Conservation (phyloP, 2,329 filamentous ascomycete species). For the Colletotrichum karsti region DNA sequence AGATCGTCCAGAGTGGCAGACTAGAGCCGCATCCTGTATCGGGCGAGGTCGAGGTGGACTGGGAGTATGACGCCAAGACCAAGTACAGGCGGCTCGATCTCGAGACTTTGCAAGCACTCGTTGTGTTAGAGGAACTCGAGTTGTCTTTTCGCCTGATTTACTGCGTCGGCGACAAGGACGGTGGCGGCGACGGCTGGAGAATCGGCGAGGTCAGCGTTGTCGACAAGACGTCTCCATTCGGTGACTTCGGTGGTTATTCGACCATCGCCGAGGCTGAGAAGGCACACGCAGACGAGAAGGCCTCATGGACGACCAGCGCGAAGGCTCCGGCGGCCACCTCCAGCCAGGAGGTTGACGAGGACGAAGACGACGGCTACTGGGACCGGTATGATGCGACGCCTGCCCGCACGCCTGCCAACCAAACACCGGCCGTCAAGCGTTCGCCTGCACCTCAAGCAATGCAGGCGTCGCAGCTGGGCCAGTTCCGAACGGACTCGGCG, state of each 20-base stretch:
- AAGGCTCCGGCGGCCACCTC: slow-evolving; percentile 20
- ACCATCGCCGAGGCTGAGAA: slow-evolving; percentile 70
- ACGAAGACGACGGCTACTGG: slow-evolving; percentile 84
- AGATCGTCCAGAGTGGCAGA: slow-evolving; percentile 67
- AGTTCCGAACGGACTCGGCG: slow-evolving; percentile 44
- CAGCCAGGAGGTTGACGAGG: slow-evolving; percentile 51
- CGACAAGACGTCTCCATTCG: slow-evolving; percentile 66
- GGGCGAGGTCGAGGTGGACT: slow-evolving; percentile 80
- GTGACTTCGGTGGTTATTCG: slow-evolving; percentile 57
- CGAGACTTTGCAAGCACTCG: slow-evolving; percentile 77
- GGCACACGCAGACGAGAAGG: slow-evolving; percentile 50
- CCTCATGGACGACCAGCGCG: slow-evolving; percentile 31
- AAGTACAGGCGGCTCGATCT: slow-evolving; percentile 75
- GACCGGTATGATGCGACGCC: slow-evolving; percentile 79
- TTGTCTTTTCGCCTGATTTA: slow-evolving; percentile 75
- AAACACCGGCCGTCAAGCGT: slow-evolving; percentile 61
- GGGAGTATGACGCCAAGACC: slow-evolving; percentile 68
- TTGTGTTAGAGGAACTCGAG: slow-evolving; percentile 68
- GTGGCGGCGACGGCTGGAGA: slow-evolving; percentile 72
- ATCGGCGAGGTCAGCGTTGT: slow-evolving; percentile 73
- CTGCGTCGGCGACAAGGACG: slow-evolving; percentile 71
- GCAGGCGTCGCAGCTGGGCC: slow-evolving; percentile 32
- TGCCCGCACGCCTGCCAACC: slow-evolving; percentile 54
- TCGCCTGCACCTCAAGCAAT: slow-evolving; percentile 65
- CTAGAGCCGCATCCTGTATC: slow-evolving; percentile 85